These are phyloP conservation scores for Pleurotus giganteus DNA, from an alignment of 768 basidiomycete genomes.

Conservation along the genomic window DNA sequence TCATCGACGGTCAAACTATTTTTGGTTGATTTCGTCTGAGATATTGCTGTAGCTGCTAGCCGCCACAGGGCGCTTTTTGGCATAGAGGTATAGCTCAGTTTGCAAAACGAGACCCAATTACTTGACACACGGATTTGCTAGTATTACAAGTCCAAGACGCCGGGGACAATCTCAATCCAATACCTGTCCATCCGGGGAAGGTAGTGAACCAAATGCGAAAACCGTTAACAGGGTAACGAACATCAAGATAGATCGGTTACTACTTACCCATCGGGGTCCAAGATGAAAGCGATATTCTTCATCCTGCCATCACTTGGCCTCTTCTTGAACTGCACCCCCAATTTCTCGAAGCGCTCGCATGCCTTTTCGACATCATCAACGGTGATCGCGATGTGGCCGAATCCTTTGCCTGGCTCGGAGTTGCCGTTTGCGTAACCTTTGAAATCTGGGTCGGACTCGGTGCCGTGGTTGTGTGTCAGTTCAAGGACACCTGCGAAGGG, in stretches of 20 bases:
- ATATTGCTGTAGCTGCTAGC: no score
- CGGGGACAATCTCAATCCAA: slow-evolving; percentile 58
- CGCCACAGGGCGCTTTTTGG: neutral
- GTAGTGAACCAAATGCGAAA: slow-evolving; percentile 3
- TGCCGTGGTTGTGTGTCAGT: slow-evolving; percentile 88
- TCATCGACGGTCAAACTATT: no score
- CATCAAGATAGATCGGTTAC: neutral
- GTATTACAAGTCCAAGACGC: slow-evolving; percentile 23
- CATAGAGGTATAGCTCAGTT: neutral
- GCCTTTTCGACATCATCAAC: slow-evolving; percentile 83
- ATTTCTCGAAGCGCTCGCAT: slow-evolving; percentile 77
- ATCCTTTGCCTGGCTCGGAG: slow-evolving; percentile 72
- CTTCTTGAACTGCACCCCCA: slow-evolving; percentile 88
- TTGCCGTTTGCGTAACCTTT: slow-evolving; percentile 87
- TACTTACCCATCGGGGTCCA: slow-evolving; percentile 80
- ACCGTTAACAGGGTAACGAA: slow-evolving; percentile 18
- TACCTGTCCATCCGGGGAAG: slow-evolving; percentile 34
- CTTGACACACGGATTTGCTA: no score
- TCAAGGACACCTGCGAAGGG: slow-evolving; percentile 66
- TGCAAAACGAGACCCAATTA: neutral
- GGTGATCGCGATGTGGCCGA: slow-evolving; percentile 87
- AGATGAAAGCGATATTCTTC: slow-evolving; percentile 78
- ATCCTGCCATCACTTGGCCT: slow-evolving; percentile 82
- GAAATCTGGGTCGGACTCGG: slow-evolving; percentile 76
- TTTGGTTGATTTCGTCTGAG: no score